Conservation (phyloP, 805 yeast genomes). For the Zygosaccharomyces bisporus region DNA sequence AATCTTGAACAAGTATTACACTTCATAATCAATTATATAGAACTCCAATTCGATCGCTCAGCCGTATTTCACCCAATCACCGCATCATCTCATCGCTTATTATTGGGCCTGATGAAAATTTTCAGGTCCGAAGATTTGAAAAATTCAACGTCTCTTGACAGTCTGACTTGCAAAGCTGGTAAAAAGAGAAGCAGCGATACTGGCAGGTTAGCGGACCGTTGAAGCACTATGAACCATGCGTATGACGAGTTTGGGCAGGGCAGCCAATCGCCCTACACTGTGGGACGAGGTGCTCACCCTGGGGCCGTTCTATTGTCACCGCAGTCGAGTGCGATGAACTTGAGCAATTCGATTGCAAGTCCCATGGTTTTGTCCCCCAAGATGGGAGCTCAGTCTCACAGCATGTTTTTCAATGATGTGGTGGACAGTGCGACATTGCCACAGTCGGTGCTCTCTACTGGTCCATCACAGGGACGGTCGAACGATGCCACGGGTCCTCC, state of each 20-base stretch:
- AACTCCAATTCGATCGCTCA: neutral
- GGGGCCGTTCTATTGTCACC: slow-evolving; percentile 42
- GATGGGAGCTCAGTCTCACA: slow-evolving; percentile 15
- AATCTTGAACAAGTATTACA: slow-evolving; percentile 27
- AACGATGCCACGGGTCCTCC: slow-evolving; percentile 4
- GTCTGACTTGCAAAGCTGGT: neutral
- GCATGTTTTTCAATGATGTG: slow-evolving; percentile 24
- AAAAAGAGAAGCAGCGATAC: neutral
- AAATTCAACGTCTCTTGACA: neutral
- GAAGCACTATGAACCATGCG: slow-evolving; percentile 16
- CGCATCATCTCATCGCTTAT: slow-evolving; percentile 9
- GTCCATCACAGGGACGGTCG: slow-evolving; percentile 9
- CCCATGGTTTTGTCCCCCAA: slow-evolving; percentile 17
- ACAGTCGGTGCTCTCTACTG: slow-evolving; percentile 10
- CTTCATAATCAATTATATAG: slow-evolving; percentile 1
- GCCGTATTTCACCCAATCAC: slow-evolving; percentile 12
- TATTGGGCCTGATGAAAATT: slow-evolving; percentile 4
- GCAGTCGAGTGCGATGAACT: slow-evolving; percentile 24
- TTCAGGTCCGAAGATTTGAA: slow-evolving; percentile 6
- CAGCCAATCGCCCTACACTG: slow-evolving; percentile 29
- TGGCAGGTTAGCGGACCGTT: neutral
- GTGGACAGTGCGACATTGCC: slow-evolving; percentile 24
- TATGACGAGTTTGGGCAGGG: slow-evolving; percentile 27
- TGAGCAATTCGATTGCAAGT: slow-evolving; percentile 19
- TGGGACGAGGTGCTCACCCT: slow-evolving; percentile 37